Conservation (phyloP, 78 protist genomes). For the Dictyostelium purpureum region DNA sequence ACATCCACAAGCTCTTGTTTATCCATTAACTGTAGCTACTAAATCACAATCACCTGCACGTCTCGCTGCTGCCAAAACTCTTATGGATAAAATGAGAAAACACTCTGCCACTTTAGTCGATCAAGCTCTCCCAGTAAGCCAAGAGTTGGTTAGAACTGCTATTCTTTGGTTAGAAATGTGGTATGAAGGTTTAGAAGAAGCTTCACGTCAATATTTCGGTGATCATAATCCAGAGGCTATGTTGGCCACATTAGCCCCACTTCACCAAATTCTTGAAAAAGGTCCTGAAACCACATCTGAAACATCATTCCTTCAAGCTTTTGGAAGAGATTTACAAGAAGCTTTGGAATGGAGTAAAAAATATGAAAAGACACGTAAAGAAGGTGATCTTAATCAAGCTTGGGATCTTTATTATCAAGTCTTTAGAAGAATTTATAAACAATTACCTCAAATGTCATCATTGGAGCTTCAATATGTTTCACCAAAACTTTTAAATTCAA, state of each 20-base stretch:
- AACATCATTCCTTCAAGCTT: conserved; percentile 90
- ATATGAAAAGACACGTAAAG: conserved; percentile 77
- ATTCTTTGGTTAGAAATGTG: conserved; percentile 99
- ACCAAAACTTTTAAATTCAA: conserved; percentile 84
- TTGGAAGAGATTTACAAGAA: conserved; percentile 93
- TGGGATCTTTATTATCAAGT: conserved; percentile 98
- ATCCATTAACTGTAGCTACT: conserved; percentile 98
- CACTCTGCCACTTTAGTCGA: conserved; percentile 84
- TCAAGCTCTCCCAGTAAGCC: conserved; percentile 92
- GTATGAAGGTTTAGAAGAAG: conserved; percentile 99
- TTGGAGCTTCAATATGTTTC: conserved; percentile 95
- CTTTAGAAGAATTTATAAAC: conserved; percentile 93
- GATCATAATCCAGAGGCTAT: conserved; percentile 92
- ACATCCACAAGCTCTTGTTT: conserved; percentile 99
- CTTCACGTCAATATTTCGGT: conserved; percentile 93
- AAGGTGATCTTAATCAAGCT: conserved; percentile 92
- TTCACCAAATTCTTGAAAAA: conserved; percentile 92
- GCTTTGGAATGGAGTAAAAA: conserved; percentile 91
- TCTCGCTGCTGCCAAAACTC: conserved; percentile 78
- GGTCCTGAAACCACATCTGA: conserved; percentile 96
- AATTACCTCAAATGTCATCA: conserved; percentile 90
- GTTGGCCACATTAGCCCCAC: conserved; percentile 91
- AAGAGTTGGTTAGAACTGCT: conserved; percentile 98
- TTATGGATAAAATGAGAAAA: conserved; percentile 82
- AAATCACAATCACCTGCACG: conserved; percentile 86